Percentiles rank a stretch among this genome's conserved stretches.
Evolutionary conservation across 108 stramenopile genomes (phyloP).

Genomic region (Schizochytrium sp.): DNA sequence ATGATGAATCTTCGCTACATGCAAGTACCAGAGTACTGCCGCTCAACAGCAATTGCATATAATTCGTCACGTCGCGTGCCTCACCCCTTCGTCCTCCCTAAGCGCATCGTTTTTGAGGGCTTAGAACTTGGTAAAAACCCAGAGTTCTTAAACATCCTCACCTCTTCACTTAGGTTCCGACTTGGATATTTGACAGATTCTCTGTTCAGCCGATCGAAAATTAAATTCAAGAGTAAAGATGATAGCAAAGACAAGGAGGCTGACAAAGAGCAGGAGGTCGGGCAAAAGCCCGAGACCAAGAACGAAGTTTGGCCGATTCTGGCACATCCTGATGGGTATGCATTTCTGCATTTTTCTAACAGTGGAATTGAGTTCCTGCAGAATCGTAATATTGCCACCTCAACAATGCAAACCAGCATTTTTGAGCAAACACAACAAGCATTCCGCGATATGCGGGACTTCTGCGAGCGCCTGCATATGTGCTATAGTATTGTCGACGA

Average conservation of each 20-base stretch:
- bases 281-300: not conserved
- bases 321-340: slow-evolving; percentile 21
- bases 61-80: not conserved
- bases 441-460: slow-evolving; percentile 3
- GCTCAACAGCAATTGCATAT: slow-evolving; percentile 7
- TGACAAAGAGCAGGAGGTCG: too few species aligned
- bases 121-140: not conserved
- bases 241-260: not conserved
- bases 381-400: slow-evolving; percentile 45
- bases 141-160: not conserved
- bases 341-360: slow-evolving; percentile 38
- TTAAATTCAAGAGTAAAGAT: not conserved
- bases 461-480: not conserved
- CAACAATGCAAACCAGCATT: not conserved
- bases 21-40: slow-evolving; percentile 63
- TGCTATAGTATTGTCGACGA: not conserved
- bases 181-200: slow-evolving; percentile 26
- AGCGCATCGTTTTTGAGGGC: slow-evolving; percentile 2
- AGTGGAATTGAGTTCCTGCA: slow-evolving; percentile 46
- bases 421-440: not conserved
- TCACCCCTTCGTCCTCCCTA: slow-evolving; percentile 51
- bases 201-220: not conserved
- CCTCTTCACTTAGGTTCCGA: not conserved
- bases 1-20: not conserved
- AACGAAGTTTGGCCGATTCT: not conserved